Evolutionary conservation across 192 early-diverging fungal genomes (phyloP), one percentile per base, ranked within the genome.

Genomic region (Lunasporangiospora selenospora): DNA sequence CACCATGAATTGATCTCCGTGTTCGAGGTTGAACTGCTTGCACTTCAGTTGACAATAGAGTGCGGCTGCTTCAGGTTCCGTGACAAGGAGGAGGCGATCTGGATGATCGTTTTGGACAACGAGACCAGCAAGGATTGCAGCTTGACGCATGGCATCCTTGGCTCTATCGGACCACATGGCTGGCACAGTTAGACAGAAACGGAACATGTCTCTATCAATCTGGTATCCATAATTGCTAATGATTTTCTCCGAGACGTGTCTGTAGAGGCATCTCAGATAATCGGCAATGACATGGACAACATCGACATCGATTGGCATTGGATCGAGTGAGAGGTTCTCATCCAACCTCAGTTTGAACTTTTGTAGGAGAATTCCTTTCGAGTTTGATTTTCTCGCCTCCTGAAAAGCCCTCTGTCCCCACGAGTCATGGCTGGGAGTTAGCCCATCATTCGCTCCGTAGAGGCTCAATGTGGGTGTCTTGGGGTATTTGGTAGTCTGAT

Each of bases 281-380:
- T 71, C 67, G 0, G 61, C 57, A 32, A 71, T 64, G 11, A 31
- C 45, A 16, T 71, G 60, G 5, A 57, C 33, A 12, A 83, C 77
- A 19, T 77, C 66, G 32, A 83, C 67, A 27, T 78, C 75, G 31
- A 79, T 80, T 11, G 69, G 75, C 1, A 83, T 43, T 0, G 63
- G 53, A 3, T 53, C 42, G 31, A 64, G 50, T 21, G 69, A 61
- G 44, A 77, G 41, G 49, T 78, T 52, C 46, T 83, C 82, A 33
- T 77, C 77, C 2, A 83, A 60, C 31, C 75, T 75, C 5, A 83
- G 53, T 32, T 83, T 83, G 69, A 78, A 83, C 42, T 83, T 80
- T 6, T 77, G 76, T 23, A 83, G 57, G 2, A 83, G 45, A 23
- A 67, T 65, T 37, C 75, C 62, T n/a, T 65, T n/a, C n/a, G n/a